These are phyloP conservation scores for Chaetomium strumarium DNA, from an alignment of 2,329 filamentous ascomycete species.

Conservation along the genomic window DNA sequence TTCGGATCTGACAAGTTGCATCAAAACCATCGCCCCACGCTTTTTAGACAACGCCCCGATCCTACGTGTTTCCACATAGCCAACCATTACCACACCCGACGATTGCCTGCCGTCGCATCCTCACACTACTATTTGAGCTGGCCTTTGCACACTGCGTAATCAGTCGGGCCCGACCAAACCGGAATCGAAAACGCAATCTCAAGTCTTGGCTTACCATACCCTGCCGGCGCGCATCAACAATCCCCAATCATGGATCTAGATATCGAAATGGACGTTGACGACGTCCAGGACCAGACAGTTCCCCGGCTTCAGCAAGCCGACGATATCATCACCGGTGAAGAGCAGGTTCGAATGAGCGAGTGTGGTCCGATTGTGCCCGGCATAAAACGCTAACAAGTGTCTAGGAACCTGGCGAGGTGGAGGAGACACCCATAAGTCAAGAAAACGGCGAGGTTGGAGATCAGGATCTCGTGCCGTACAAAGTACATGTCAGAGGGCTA, in stretches of 20 bases:
- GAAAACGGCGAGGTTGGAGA: slow-evolving; percentile 24
- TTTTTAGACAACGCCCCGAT: no score
- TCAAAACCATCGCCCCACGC: no score
- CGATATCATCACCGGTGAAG: slow-evolving; percentile 26
- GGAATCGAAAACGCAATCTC: background rate
- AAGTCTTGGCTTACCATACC: background rate
- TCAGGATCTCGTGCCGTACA: slow-evolving; percentile 43
- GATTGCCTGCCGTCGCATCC: background rate
- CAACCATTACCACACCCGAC: no score
- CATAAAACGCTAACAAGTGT: slow-evolving; percentile 9
- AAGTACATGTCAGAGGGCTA: slow-evolving; percentile 79
- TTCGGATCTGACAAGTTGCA: no score
- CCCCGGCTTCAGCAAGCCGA: slow-evolving; percentile 23
- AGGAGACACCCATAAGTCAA: slow-evolving; percentile 25
- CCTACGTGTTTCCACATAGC: no score
- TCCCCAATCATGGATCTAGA: slow-evolving; percentile 55
- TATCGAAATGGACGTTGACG: slow-evolving; percentile 63
- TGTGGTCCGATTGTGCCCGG: background rate
- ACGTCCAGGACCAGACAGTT: slow-evolving; percentile 28
- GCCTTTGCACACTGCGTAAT: no score
- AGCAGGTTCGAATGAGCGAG: slow-evolving; percentile 23
- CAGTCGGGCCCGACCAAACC: no score
- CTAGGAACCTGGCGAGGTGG: slow-evolving; percentile 38
- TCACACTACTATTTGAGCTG: no score
- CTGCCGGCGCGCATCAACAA: background rate